Percentiles rank a stretch among this genome's conserved stretches.
Evolutionary conservation across 2,329 filamentous ascomycete species (phyloP).

Genomic region (Elsinoe perseae): DNA sequence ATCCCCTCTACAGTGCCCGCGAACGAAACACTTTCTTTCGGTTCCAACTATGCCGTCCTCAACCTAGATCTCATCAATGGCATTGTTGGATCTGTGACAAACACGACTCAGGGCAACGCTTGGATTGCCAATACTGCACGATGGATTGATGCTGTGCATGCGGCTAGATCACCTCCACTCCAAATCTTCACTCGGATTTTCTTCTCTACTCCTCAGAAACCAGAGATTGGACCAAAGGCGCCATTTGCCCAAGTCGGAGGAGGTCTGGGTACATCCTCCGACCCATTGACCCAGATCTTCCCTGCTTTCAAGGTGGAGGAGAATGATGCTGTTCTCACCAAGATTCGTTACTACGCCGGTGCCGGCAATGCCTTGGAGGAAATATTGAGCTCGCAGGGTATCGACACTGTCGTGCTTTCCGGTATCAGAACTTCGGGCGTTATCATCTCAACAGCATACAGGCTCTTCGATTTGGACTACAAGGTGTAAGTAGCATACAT

Average conservation of each 20-base stretch:
- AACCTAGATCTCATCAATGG: conserved; percentile 38
- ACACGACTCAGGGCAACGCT: conserved; percentile 28
- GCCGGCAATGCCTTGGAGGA: conserved; percentile 36
- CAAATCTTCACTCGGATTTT: conserved; percentile 36
- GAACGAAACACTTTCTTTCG: conserved; percentile 27
- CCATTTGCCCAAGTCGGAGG: conserved; percentile 32
- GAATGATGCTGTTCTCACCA: conserved; percentile 34
- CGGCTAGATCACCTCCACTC: conserved; percentile 29
- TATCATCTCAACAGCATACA: conserved; percentile 37
- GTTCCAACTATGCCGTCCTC: conserved; percentile 34
- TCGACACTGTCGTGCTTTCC: conserved; percentile 37
- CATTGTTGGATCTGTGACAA: conserved; percentile 31
- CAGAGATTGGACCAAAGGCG: conserved; percentile 29
- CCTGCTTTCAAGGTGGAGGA: conserved; percentile 27
- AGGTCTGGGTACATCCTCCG: conserved; percentile 26
- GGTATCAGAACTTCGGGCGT: conserved; percentile 38
- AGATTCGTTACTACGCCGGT: conserved; percentile 39
- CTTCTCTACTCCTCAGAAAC: conserved; percentile 30
- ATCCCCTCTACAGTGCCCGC: conserved; percentile 22
- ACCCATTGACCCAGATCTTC: conserved; percentile 30
- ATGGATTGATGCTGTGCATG: conserved; percentile 38
- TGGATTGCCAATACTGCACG: conserved; percentile 30
- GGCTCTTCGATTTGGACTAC: conserved; percentile 39
- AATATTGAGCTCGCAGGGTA: conserved; percentile 34
- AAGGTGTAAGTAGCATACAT: conserved; percentile 33